phyloP scores from a whole-genome alignment of 768 basidiomycete species.

The Rhizopogon vulgaris region DNA sequence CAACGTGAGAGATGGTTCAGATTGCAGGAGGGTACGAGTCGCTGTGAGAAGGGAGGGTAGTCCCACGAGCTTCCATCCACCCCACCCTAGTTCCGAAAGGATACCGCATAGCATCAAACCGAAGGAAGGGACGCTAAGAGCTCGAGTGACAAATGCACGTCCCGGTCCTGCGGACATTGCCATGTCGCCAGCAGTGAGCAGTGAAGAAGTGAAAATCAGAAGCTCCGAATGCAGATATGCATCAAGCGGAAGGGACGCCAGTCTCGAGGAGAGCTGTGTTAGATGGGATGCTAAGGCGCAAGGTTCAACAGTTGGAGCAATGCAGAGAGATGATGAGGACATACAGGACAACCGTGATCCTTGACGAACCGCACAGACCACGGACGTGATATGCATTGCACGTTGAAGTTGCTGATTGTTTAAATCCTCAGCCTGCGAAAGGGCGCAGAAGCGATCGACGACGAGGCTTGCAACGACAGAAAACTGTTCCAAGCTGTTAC shows the following conservation, averaged over 20 bases:
- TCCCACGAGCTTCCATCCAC: constrained; percentile 70
- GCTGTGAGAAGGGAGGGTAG: constrained; percentile 52
- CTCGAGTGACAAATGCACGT: constrained; percentile 37
- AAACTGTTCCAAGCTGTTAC: constrained; percentile 64
- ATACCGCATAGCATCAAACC: constrained; percentile 51
- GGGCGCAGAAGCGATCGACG: constrained; percentile 30
- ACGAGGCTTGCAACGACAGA: constrained; percentile 49
- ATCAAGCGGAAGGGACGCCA: constrained; percentile 21
- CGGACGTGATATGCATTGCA: constrained; percentile 48
- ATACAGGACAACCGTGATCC: constrained; percentile 63
- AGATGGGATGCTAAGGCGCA: constrained; percentile 29
- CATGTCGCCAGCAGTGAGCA: constrained; percentile 38
- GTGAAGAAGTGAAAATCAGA: constrained; percentile 27
- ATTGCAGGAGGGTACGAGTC: constrained; percentile 40
- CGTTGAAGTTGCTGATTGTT: constrained; percentile 39
- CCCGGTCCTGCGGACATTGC: constrained; percentile 31
- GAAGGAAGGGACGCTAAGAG: constrained; percentile 30
- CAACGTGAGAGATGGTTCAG: constrained; percentile 36
- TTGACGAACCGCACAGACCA: constrained; percentile 58
- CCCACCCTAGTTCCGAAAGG: constrained; percentile 63
- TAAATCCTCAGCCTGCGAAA: constrained; percentile 2
- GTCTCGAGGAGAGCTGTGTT: constrained; percentile 26
- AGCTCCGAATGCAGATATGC: constrained; percentile 24
- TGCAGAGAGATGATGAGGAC: constrained; percentile 14
- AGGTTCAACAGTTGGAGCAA: constrained; percentile 1